Evolutionary conservation across 164 flowering plant genomes (phyloP), one percentile per base, ranked within the genome.

Genomic region (Nymphaea colorata): DNA sequence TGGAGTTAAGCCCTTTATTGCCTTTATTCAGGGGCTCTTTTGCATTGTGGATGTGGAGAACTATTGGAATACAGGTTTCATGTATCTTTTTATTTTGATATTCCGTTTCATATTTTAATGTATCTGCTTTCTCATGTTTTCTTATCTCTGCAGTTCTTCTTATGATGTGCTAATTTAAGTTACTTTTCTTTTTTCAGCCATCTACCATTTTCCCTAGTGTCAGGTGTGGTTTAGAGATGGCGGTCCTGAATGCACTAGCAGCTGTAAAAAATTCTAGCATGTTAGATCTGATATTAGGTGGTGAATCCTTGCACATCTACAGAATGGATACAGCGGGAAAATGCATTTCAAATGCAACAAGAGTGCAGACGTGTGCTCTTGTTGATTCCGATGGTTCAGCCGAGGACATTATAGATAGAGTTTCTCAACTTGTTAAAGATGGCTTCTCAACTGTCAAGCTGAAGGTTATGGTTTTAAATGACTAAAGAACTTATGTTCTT

Each of bases 141-240:
- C 63, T 61, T 16, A 6, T n/a, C 63, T 5, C 14, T 25, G 41
- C 36, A 25, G 36, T 25, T 25, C 36, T 25, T 25, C 1, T 25
- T 25, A 25, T 25, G 36, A 25, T 25, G n/a, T 61, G 41, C 17
- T 61, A 61, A 61, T 25, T 16, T 61, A 1, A 61, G 63, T n/a
- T n/a, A n/a, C n/a, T 16, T 70, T 44, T 8, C 42, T 71, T 43
- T 66, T 72, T 76, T 57, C 76, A 94, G 97, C 89, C 87, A 62
- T 65, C 61, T 75, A 84, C 96, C 47, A 73, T 94, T 53, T 83
- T 82, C 68, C 96, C 99, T 42, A 94, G 99, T 84, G 99, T 91
- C 60, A 74, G 96, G 77, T 91, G 93, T 79, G 98, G 98, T 62
- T 68, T 94, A 66, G 99, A 94, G 81, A 91, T 90, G 96, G 98